Base-by-base conservation (phyloP, 805 yeast genomes). In the Cyberlindnera euphorbiae region DNA sequence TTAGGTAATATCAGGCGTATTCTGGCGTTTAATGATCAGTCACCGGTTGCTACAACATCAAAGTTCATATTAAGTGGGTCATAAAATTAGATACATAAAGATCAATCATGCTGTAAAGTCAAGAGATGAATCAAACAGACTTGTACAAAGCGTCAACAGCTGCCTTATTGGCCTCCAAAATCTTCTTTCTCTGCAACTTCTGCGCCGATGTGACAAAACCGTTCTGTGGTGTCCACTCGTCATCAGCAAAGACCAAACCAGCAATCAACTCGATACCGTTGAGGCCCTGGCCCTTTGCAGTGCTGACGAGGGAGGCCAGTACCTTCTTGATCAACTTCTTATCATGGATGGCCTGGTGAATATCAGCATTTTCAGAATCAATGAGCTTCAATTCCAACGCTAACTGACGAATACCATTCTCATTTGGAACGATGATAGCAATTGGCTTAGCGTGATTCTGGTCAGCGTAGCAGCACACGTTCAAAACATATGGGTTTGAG, bases 211-310 rank as follows among this genome's bases (percentile, higher is more conserved):
- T 88, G 39, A 90, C 94, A 48, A 67, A 86, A 1, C 96, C 97
- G 57, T 78, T 85, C 63, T 87, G 93, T 28, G 98, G 97, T 27
- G 97, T 93, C 97, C 98, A 93, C 67, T 93, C 98, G 35, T 79
- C 90, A 47, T 85, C 89, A 39, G 79, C 71, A 42, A 93, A 60
- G 11, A 82, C 87, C 43, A 82, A 71, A 49, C 89, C 95, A 46
- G 76, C 77, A 39, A 93, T 58, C 46, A 90, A 68, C 64, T 93
- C 97, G 49, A 87, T 89, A 41, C 96, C 95, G 33, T 63, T 68
- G 47, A 93, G 74, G 8, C 95, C 96, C 58, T 81, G 89, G 14
- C 74, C 50, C 62, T 75, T 80, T 50, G 88, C 98, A 8, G 96
- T 85, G 17, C 73, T 71, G 36, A 83, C 55, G 41, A 93, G 60